A percentile compares a stretch with the other conserved stretches of the same genome.
phyloP scores from a whole-genome alignment of 176 grass and related monocot species.

The Aegilops umbellulata region DNA sequence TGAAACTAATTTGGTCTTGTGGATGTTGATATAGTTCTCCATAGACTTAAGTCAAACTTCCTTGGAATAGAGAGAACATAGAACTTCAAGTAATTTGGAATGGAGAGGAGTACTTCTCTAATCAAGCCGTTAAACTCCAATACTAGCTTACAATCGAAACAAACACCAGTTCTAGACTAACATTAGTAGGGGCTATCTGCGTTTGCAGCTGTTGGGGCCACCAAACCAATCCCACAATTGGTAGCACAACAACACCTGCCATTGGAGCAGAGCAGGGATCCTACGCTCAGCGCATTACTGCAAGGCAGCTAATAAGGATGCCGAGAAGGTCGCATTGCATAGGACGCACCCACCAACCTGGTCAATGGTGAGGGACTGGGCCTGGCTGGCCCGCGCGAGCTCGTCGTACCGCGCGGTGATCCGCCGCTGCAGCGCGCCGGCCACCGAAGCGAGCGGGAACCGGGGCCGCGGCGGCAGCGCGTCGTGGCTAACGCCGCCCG shows the following conservation, averaged over 20 bases:
- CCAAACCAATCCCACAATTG: neutral
- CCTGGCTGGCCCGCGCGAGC: constrained; percentile 68
- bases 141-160: neutral
- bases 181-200: neutral
- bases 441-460: constrained; percentile 74
- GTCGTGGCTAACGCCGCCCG: neutral
- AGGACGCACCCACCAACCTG: constrained; percentile 39
- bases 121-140: neutral
- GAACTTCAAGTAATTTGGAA: neutral
- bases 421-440: constrained; percentile 64
- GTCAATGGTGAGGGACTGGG: constrained; percentile 48
- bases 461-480: constrained; percentile 28
- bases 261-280: neutral
- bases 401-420: constrained; percentile 82
- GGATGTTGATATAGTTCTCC: neutral
- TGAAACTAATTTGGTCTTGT: neutral
- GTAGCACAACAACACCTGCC: neutral
- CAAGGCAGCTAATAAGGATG: neutral
- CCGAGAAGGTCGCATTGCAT: neutral
- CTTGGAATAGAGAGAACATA: neutral
- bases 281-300: neutral
- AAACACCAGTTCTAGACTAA: neutral
- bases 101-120: neutral
- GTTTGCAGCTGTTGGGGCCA: neutral
- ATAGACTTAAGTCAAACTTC: neutral